Evolutionary conservation across 2,329 filamentous ascomycete genomes (phyloP), one percentile per base, ranked within the genome.

Genomic region (Parastagonospora nodorum): DNA sequence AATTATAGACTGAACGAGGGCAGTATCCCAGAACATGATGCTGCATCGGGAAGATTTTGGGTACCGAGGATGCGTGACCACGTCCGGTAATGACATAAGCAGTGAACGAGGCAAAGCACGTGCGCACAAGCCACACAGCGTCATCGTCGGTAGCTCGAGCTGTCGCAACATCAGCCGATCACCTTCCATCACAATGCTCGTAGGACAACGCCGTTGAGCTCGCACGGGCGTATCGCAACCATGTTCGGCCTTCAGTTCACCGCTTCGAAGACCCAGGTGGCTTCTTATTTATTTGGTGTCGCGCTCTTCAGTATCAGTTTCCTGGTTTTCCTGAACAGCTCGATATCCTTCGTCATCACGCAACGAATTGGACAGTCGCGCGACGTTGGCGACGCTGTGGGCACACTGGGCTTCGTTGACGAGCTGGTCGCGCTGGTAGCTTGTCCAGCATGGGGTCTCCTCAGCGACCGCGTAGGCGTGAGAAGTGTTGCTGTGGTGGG

Each of bases 261-360:
- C 24, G 84, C 83, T n/a, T 80, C 78, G 15, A 76, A 76, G 56
- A 68, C 78, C 2, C 84, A 87, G 67, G 78, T 82, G 28, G 72
- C 82, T 50, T 88, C 89, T 28, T 95, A 95, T 73, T 84, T 95
- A 31, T 81, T 92, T 58, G 88, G 87, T 69, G 88, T 94, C 66
- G 89, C 88, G 53, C 85, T 95, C 63, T 93, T 93, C 79, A 90
- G 87, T 74, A 94, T 95, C 67, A 88, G 88, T 47, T 94, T 94
- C 77, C 87, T 95, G 59, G 90, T 95, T 66, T 95, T 95, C 76
- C 83, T 95, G 56, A 94, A 94, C 78, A 89, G 86, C 77, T 88
- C 86, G 68, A 81, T 94, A 52, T 91, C 88, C 48, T 95, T 94
- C 75, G 88, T 94, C 51, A 86, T 95, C 53, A 93, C 89, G 53